phyloP scores from a whole-genome alignment of 805 yeast species.

The Barnettozyma vustinii region DNA sequence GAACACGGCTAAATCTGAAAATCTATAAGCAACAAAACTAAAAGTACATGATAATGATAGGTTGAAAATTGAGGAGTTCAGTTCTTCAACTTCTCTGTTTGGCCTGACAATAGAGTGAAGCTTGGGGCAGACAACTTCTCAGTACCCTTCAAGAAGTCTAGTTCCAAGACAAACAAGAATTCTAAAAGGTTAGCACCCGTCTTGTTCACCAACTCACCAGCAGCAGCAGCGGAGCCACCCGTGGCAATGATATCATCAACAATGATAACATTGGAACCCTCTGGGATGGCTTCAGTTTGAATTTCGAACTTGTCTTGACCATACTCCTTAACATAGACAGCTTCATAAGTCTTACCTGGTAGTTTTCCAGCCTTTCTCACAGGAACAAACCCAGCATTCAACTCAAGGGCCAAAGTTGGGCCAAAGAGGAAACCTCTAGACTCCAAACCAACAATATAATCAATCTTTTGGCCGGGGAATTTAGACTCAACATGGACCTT shows the following conservation, averaged over 20 bases:
- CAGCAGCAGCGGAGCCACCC: conserved; percentile 94
- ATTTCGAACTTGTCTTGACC: conserved; percentile 87
- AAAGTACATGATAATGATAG: background rate
- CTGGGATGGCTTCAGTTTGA: conserved; percentile 75
- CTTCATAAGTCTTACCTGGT: conserved; percentile 77
- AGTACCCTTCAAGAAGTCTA: conserved; percentile 92
- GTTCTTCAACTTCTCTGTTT: conserved; percentile 45
- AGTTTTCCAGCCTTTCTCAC: conserved; percentile 93
- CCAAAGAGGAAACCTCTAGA: conserved; percentile 97
- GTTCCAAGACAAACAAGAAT: conserved; percentile 87
- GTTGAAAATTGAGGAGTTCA: background rate
- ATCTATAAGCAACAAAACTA: background rate
- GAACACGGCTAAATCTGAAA: too few relatives aligned
- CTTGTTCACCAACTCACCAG: conserved; percentile 73
- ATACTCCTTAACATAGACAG: conserved; percentile 83
- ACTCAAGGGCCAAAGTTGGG: conserved; percentile 86
- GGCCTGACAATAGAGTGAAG: conserved; percentile 86
- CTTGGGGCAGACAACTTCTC: conserved; percentile 79
- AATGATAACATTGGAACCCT: conserved; percentile 74
- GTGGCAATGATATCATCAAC: conserved; percentile 98
- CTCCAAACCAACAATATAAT: conserved; percentile 90
- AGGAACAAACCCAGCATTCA: conserved; percentile 90
- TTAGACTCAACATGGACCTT: conserved; percentile 59
- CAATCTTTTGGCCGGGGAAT: conserved; percentile 57
- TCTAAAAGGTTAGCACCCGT: conserved; percentile 71